Evolutionary conservation across 148 eudicot species (phyloP).

Genomic region (Linanthus parryae): DNA sequence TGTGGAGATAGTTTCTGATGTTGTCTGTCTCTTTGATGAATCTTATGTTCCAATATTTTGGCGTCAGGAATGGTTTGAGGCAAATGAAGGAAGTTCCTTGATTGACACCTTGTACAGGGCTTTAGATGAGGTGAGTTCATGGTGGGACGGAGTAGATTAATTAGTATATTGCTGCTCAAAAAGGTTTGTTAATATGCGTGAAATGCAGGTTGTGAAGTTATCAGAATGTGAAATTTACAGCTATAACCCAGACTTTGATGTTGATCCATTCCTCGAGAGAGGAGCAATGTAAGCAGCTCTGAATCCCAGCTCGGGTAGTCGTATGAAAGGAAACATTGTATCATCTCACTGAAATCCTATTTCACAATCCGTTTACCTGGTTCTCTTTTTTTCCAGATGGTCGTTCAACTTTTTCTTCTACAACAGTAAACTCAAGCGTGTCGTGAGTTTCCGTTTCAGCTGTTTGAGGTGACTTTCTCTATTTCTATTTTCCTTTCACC

Average conservation of each 20-base stretch:
- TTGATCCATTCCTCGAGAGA: constrained; percentile 72
- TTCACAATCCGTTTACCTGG: not conserved
- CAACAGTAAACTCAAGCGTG: constrained; percentile 82
- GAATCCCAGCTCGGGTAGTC: not conserved
- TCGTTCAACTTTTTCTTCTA: constrained; percentile 94
- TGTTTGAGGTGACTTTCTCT: constrained; percentile 54
- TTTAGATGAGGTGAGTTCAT: constrained; percentile 71
- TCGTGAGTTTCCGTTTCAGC: constrained; percentile 83
- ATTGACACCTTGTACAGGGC: constrained; percentile 73
- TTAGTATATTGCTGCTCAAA: not conserved
- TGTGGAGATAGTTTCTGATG: too few species aligned
- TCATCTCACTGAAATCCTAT: constrained; percentile 9
- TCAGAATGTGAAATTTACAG: constrained; percentile 92
- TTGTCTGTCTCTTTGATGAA: too few species aligned
- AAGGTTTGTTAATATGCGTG: constrained; percentile 9
- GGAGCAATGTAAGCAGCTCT: constrained; percentile 76
- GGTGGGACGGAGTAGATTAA: too few species aligned
- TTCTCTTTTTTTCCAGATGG: constrained; percentile 55
- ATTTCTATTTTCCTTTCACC: not conserved
- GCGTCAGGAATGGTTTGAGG: constrained; percentile 69
- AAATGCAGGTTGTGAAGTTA: constrained; percentile 72
- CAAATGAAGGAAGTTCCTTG: constrained; percentile 57
- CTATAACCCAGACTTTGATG: constrained; percentile 80
- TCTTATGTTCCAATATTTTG: not conserved
- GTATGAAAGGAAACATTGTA: not conserved